Conservation (phyloP, 768 basidiomycete genomes). For the Rhizopogon vesiculosus region DNA sequence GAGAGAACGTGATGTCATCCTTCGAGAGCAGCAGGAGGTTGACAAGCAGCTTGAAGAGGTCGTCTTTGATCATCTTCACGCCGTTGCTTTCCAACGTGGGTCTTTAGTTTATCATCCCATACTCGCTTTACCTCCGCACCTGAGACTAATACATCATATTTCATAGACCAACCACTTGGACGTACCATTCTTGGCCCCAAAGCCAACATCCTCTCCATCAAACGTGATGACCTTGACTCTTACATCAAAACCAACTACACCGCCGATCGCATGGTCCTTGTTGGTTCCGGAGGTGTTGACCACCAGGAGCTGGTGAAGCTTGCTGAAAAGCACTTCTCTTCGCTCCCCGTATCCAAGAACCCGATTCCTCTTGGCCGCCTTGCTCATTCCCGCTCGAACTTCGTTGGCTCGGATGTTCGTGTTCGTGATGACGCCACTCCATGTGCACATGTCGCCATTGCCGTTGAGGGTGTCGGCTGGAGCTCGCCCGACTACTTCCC, state of each 20-base stretch:
- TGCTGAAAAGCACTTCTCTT: slow-evolving; percentile 89
- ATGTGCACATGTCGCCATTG: slow-evolving; percentile 91
- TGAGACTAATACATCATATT: slow-evolving; percentile 3
- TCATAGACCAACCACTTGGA: slow-evolving; percentile 85
- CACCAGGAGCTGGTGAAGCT: slow-evolving; percentile 91
- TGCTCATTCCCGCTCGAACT: slow-evolving; percentile 71
- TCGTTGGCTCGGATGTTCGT: slow-evolving; percentile 94
- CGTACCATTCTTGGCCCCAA: slow-evolving; percentile 97
- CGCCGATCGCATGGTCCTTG: slow-evolving; percentile 97
- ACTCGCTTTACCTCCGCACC: slow-evolving; percentile 1
- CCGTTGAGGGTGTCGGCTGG: slow-evolving; percentile 98
- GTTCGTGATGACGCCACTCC: slow-evolving; percentile 88
- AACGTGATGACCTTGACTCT: slow-evolving; percentile 76
- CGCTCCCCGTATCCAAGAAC: slow-evolving; percentile 80
- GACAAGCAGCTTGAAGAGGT: slow-evolving; percentile 99
- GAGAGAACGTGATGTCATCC: slow-evolving; percentile 92
- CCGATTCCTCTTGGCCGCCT: slow-evolving; percentile 86
- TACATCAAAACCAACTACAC: slow-evolving; percentile 99
- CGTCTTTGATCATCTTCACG: slow-evolving; percentile 96
- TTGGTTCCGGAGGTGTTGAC: slow-evolving; percentile 93
- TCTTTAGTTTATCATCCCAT: slow-evolving; percentile 7
- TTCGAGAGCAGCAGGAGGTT: slow-evolving; percentile 97
- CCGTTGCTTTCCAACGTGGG: slow-evolving; percentile 94
- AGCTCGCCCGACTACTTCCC: slow-evolving; percentile 98
- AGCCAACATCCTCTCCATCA: slow-evolving; percentile 93